Percentiles rank a stretch among this genome's conserved stretches.
Conservation (phyloP, 78 protist genomes). For the Emiliania huxleyi region DNA sequence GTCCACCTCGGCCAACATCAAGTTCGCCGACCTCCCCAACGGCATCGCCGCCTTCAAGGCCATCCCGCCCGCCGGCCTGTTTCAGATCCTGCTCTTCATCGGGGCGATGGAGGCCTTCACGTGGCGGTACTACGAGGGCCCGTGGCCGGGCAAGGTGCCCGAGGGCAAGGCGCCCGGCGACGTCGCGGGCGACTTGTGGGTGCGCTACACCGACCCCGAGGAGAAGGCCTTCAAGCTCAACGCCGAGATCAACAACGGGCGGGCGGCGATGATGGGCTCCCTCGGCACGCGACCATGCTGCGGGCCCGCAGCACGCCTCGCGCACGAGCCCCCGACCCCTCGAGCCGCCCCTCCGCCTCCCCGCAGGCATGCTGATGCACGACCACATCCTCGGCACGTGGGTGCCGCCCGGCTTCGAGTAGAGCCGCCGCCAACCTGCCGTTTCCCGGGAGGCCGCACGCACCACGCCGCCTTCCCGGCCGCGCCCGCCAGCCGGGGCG, state of each 20-base stretch:
- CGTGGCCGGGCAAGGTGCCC: slow-evolving; percentile 1
- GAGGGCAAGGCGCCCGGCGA: slow-evolving; percentile 15
- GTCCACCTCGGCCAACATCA: background rate
- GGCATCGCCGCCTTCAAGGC: background rate
- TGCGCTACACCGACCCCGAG: slow-evolving; percentile 9
- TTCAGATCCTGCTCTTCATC: background rate
- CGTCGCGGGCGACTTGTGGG: background rate
- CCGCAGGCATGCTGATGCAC: background rate
- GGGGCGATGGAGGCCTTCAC: background rate
- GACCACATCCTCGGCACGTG: background rate
- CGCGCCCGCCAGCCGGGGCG: no score
- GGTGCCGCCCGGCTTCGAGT: background rate
- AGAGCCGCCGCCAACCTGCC: no score
- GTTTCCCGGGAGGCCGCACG: no score
- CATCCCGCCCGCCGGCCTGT: background rate
- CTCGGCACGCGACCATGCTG: no score
- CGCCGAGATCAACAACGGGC: background rate
- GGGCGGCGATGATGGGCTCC: slow-evolving; percentile 1
- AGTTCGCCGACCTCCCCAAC: background rate
- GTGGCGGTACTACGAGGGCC: background rate
- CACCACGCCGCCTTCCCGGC: no score
- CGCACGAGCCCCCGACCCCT: no score
- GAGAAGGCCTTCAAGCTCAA: background rate
- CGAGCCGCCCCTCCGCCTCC: no score
- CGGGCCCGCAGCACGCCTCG: no score